phyloP scores from a whole-genome alignment of 2,329 filamentous ascomycete species.

The Ophiostoma montium region DNA sequence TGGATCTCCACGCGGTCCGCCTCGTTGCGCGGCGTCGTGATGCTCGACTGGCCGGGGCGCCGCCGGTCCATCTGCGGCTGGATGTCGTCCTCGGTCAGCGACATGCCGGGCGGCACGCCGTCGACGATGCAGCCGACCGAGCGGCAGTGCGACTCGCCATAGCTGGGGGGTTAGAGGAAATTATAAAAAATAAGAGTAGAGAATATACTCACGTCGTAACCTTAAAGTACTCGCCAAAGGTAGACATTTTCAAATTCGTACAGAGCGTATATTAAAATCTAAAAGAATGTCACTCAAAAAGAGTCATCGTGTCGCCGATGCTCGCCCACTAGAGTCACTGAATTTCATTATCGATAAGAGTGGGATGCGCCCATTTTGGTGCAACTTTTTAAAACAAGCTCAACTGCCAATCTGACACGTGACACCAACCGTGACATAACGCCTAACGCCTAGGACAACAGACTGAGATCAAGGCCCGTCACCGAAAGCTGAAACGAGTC shows the following conservation, averaged over 20 bases:
- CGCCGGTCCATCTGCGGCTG: conserved; percentile 90
- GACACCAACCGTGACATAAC: too few species aligned
- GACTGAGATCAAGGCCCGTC: conserved; percentile 41
- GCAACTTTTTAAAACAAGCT: too few species aligned
- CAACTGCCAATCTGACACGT: not conserved
- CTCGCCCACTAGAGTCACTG: too few species aligned
- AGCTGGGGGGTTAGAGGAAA: conserved; percentile 20
- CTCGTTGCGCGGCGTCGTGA: conserved; percentile 87
- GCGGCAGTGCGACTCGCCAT: conserved; percentile 57
- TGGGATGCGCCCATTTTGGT: too few species aligned
- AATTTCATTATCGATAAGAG: too few species aligned
- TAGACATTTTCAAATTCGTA: conserved; percentile 50
- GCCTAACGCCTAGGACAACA: conserved; percentile 37
- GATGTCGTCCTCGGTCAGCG: conserved; percentile 73
- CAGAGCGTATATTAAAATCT: too few species aligned
- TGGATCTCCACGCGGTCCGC: conserved; percentile 86
- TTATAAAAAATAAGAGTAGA: not conserved
- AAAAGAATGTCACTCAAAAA: too few species aligned
- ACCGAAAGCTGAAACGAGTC: conserved; percentile 49
- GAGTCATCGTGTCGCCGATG: too few species aligned
- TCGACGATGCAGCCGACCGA: conserved; percentile 93
- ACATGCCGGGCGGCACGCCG: conserved; percentile 75
- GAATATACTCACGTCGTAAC: conserved; percentile 57
- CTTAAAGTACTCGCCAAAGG: conserved; percentile 68
- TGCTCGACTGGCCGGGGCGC: conserved; percentile 73